Percentiles rank a stretch among this genome's conserved stretches.
Evolutionary conservation across 225 moss, liverwort and hornwort species (phyloP).

Genomic region (Neckera pumila): DNA sequence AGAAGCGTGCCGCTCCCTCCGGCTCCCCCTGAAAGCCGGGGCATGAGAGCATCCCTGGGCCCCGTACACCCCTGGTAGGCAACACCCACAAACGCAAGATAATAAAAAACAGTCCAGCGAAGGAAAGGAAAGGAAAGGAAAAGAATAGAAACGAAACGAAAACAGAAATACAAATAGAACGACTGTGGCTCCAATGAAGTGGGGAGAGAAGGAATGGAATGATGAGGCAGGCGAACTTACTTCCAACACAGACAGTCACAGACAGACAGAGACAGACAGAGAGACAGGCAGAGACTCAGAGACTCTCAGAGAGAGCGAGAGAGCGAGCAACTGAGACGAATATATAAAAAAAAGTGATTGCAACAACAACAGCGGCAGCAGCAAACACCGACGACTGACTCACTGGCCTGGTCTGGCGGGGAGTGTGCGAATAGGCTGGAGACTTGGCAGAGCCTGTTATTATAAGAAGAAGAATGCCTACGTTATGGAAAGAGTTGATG

Average conservation of each 20-base stretch:
- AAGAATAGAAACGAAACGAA: not conserved
- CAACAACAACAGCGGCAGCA: not conserved
- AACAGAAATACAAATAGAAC: not conserved
- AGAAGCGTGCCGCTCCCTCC: constrained; percentile 12
- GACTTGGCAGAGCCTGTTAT: not conserved
- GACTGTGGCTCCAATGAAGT: not conserved
- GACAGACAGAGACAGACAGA: not conserved
- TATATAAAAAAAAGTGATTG: not conserved
- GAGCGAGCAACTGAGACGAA: not conserved
- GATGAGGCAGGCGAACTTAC: not conserved
- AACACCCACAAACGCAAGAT: not conserved
- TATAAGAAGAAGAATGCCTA: not conserved
- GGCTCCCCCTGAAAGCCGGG: constrained; percentile 12
- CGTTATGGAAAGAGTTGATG: not conserved
- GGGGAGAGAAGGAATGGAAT: not conserved
- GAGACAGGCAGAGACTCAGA: too few species aligned
- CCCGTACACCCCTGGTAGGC: not conserved
- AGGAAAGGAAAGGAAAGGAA: not conserved
- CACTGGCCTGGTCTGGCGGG: not conserved
- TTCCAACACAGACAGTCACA: not conserved
- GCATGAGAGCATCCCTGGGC: constrained; percentile 7
- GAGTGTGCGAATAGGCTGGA: not conserved
- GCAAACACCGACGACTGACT: not conserved
- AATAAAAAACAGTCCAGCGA: not conserved
- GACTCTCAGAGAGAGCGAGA: not conserved